Conservation (phyloP, 129 eudicot species). For the Pittosporum tobira region DNA sequence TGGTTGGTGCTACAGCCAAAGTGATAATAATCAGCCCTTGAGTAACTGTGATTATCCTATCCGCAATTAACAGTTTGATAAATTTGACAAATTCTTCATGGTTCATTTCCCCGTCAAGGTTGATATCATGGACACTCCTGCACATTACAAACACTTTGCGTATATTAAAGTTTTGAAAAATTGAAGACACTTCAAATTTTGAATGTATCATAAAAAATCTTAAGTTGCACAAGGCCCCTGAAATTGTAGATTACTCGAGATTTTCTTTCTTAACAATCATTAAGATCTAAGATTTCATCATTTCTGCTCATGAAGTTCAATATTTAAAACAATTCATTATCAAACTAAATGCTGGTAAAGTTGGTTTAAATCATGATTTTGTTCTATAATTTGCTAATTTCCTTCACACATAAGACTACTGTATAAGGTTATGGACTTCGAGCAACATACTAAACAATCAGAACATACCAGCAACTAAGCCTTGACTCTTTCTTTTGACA, state of each 20-base stretch:
- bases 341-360: too few species aligned
- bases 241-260: too few species aligned
- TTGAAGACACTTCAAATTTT: too few species aligned
- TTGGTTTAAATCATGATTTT: not conserved
- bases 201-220: too few species aligned
- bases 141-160: not conserved
- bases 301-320: too few species aligned
- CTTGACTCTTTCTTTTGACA: conserved; percentile 52
- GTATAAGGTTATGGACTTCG: not conserved
- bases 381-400: not conserved
- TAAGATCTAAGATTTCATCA: too few species aligned
- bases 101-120: conserved; percentile 68
- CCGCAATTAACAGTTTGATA: conserved; percentile 42
- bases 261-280: too few species aligned
- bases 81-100: conserved; percentile 73
- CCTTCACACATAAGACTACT: too few species aligned
- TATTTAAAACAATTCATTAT: too few species aligned
- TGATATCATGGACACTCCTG: conserved; percentile 75
- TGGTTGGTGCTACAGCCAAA: conserved; percentile 70
- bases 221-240: too few species aligned
- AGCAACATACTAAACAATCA: not conserved
- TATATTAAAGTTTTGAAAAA: too few species aligned
- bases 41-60: conserved; percentile 51
- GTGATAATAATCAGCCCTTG: conserved; percentile 72
- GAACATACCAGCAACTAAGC: conserved; percentile 57